Conservation (phyloP, 176 grass and related monocot species). For the Olyra latifolia region DNA sequence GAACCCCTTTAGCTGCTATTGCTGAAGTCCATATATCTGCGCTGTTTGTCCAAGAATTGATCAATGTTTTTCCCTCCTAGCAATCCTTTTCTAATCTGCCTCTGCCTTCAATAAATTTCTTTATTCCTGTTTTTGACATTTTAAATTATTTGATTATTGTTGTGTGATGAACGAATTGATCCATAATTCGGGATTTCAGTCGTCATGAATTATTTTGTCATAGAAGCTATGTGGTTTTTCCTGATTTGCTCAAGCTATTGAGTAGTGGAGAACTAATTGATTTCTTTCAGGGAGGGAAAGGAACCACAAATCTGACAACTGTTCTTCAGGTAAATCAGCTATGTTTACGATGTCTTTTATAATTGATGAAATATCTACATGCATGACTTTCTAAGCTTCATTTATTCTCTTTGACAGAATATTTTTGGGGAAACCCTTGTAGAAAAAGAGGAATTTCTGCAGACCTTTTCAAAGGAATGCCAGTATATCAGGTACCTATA, state of each 20-base stretch:
- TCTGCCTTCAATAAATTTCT: not conserved
- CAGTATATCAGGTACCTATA: conserved; percentile 65
- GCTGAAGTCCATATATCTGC: not conserved
- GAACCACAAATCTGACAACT: conserved; percentile 71
- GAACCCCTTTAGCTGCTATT: not conserved
- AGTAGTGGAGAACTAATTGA: conserved; percentile 9
- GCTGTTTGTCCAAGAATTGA: not conserved
- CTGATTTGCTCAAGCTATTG: conserved; percentile 22
- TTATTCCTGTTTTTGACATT: conserved; percentile 20
- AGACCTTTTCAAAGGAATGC: conserved; percentile 71
- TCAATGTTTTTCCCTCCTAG: not conserved
- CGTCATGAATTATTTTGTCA: conserved; percentile 1
- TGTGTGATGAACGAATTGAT: not conserved
- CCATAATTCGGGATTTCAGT: conserved; percentile 1
- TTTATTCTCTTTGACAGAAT: conserved; percentile 50
- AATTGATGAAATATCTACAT: conserved; percentile 8
- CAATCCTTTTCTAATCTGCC: conserved; percentile 2
- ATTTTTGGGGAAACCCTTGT: conserved; percentile 87
- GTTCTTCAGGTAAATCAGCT: conserved; percentile 67
- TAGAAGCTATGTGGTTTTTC: not conserved
- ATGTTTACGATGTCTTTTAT: conserved; percentile 6
- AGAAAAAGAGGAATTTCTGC: conserved; percentile 82
- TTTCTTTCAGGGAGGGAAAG: conserved; percentile 84
- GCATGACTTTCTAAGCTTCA: conserved; percentile 30
- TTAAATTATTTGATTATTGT: not conserved